A percentile compares a stretch with the other conserved stretches of the same genome.
Conservation (phyloP, 352 stramenopile genomes). For the Phytophthora hibernalis region DNA sequence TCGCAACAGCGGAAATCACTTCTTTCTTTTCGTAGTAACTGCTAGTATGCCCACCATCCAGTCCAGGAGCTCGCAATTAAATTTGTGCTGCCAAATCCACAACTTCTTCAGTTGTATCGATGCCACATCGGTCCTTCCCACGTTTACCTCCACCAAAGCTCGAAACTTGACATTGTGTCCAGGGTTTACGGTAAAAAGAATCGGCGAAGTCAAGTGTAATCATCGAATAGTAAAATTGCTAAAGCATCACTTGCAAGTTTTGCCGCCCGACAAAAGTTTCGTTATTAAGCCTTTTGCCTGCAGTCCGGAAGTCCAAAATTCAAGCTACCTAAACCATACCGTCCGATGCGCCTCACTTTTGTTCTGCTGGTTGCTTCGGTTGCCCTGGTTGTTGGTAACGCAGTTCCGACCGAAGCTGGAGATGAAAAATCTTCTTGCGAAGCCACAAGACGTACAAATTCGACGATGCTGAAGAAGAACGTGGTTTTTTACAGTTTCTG, state of each 20-base stretch:
- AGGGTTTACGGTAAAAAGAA: no score
- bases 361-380: slow-evolving; percentile 2
- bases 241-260: no score
- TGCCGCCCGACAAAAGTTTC: no score
- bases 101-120: slow-evolving; percentile 55
- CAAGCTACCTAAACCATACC: neutral
- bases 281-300: no score
- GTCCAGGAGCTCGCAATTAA: slow-evolving; percentile 5
- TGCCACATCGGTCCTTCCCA: slow-evolving; percentile 82
- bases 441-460: neutral
- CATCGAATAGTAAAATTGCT: no score
- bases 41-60: slow-evolving; percentile 75
- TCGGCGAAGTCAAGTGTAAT: no score
- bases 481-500: slow-evolving; percentile 8
- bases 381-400: neutral
- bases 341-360: neutral
- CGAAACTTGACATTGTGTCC: slow-evolving; percentile 48
- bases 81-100: slow-evolving; percentile 53
- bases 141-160: slow-evolving; percentile 77
- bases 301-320: neutral
- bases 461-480: neutral
- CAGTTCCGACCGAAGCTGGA: neutral
- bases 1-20: slow-evolving; percentile 49
- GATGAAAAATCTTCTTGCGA: neutral
- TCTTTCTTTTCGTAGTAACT: slow-evolving; percentile 53